Evolutionary conservation across 768 basidiomycete species (phyloP).

Genomic region (Phanerochaete carnosa): DNA sequence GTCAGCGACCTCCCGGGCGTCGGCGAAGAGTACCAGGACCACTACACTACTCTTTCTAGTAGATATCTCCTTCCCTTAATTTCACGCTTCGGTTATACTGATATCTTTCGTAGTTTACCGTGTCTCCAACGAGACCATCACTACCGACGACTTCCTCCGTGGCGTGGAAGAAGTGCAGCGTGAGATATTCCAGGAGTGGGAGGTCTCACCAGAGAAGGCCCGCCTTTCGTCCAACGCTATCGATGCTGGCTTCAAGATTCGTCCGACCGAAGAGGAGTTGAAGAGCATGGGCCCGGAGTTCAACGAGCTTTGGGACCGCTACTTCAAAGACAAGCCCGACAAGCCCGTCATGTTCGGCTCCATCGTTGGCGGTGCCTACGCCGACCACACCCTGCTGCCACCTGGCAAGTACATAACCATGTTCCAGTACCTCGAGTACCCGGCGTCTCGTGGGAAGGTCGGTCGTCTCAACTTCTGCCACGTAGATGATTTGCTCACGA

Average conservation of each 20-base stretch:
- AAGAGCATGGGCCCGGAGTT: constrained; percentile 81
- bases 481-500: neutral
- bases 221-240: constrained; percentile 68
- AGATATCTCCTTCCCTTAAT: constrained; percentile 15
- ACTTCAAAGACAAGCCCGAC: constrained; percentile 80
- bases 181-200: constrained; percentile 65
- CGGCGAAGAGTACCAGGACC: constrained; percentile 72
- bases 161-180: constrained; percentile 56
- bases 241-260: constrained; percentile 78
- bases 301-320: constrained; percentile 61
- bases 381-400: constrained; percentile 66
- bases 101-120: constrained; percentile 46
- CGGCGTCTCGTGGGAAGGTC: constrained; percentile 71
- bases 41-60: constrained; percentile 69
- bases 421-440: constrained; percentile 79
- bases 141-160: constrained; percentile 68
- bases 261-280: constrained; percentile 63
- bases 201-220: constrained; percentile 63
- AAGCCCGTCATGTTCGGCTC: constrained; percentile 77
- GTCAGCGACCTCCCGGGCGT: constrained; percentile 71
- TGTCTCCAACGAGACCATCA: constrained; percentile 60
- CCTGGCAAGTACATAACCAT: constrained; percentile 72
- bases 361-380: constrained; percentile 67
- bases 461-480: neutral
- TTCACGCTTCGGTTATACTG: constrained; percentile 1